Evolutionary conservation across 148 eudicot genomes (phyloP).

Genomic region (Arctostaphylos glauca): DNA sequence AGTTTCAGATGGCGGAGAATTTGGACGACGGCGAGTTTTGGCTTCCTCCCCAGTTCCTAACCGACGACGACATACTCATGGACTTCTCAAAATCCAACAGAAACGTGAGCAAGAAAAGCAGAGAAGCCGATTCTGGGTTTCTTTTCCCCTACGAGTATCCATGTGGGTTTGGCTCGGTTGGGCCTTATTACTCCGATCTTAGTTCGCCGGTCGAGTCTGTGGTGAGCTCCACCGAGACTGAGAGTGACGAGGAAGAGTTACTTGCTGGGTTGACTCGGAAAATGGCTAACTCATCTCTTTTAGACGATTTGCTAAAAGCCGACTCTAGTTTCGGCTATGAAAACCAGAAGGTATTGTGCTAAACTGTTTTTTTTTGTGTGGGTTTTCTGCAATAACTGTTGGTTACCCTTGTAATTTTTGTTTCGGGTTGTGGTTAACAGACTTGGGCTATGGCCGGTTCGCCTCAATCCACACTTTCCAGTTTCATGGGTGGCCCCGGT

Average conservation of each 20-base stretch:
- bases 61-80: slow-evolving; percentile 61
- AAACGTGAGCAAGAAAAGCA: not conserved
- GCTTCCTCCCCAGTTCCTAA: slow-evolving; percentile 67
- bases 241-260: slow-evolving; percentile 58
- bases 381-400: not conserved
- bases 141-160: not conserved
- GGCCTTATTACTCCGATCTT: slow-evolving; percentile 24
- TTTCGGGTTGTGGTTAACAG: slow-evolving; percentile 16
- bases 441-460: slow-evolving; percentile 41
- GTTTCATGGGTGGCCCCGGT: slow-evolving; percentile 26
- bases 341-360: slow-evolving; percentile 27
- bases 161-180: slow-evolving; percentile 14
- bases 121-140: not conserved
- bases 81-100: slow-evolving; percentile 28
- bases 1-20: slow-evolving; percentile 36
- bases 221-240: slow-evolving; percentile 46
- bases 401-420: not conserved
- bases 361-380: not conserved
- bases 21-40: slow-evolving; percentile 63
- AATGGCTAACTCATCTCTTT: slow-evolving; percentile 27
- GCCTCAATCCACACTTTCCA: slow-evolving; percentile 64
- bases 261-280: slow-evolving; percentile 37
- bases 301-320: slow-evolving; percentile 16
- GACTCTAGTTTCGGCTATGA: slow-evolving; percentile 11
- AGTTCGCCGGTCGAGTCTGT: slow-evolving; percentile 47